Conservation (phyloP, 495 filamentous ascomycete genomes). For the Xylaria venustula region DNA sequence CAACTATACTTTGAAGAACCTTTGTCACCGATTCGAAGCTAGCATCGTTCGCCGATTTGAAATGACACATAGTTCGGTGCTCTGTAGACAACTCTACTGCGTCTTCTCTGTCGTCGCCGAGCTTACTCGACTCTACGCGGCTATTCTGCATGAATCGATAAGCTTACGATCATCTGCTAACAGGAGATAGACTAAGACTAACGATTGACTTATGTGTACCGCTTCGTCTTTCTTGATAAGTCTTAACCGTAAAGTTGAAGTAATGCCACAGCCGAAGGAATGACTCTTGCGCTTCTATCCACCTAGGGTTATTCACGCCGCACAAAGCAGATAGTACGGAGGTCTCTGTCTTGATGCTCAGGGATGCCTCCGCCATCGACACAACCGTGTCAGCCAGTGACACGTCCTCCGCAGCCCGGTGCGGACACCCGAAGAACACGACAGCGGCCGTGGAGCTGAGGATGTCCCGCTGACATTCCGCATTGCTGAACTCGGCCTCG, state of each 20-base stretch:
- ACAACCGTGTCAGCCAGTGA: constrained; percentile 27
- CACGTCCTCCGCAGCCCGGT: constrained; percentile 30
- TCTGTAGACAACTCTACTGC: constrained; percentile 30
- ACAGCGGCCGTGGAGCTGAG: constrained; percentile 28
- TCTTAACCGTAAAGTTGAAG: constrained; percentile 30
- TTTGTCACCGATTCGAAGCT: constrained; percentile 25
- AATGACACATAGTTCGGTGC: constrained; percentile 33
- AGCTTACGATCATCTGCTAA: neutral
- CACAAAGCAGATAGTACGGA: constrained; percentile 30
- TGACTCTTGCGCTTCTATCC: constrained; percentile 1
- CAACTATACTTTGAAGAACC: neutral
- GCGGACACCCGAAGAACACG: constrained; percentile 36
- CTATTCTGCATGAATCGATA: neutral
- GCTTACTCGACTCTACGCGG: constrained; percentile 18
- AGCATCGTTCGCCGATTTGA: constrained; percentile 27
- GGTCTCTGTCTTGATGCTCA: constrained; percentile 24
- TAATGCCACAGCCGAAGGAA: constrained; percentile 7
- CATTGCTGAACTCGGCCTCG: constrained; percentile 25
- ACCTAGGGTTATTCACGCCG: constrained; percentile 22
- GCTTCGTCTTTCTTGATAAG: constrained; percentile 34
- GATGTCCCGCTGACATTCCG: constrained; percentile 22
- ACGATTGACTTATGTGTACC: constrained; percentile 18
- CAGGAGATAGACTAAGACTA: neutral
- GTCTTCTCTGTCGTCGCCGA: constrained; percentile 33
- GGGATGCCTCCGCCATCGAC: constrained; percentile 32